These are phyloP conservation scores for Jimgerdemannia lactiflua DNA, from an alignment of 192 early-diverging fungal genomes.

Conservation along the genomic window DNA sequence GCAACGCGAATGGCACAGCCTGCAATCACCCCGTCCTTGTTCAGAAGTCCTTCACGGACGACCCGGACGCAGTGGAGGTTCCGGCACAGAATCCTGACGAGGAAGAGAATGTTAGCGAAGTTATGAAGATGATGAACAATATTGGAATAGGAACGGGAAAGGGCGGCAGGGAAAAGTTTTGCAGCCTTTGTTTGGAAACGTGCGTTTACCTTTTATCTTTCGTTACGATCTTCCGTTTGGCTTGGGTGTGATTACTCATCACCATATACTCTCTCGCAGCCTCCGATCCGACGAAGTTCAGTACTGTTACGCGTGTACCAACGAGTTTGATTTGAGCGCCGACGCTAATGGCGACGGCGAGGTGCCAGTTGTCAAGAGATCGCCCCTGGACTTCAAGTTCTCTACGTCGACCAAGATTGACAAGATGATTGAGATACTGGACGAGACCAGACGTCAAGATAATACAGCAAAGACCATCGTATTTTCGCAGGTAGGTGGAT, in stretches of 20 bases:
- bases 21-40: conserved; percentile 35
- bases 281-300: background rate
- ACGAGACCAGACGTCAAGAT: conserved; percentile 28
- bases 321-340: background rate
- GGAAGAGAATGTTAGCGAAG: background rate
- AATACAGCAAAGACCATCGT: conserved; percentile 57
- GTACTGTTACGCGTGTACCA: background rate
- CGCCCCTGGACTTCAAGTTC: background rate
- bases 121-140: background rate
- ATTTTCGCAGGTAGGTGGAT: conserved; percentile 51
- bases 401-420: conserved; percentile 30
- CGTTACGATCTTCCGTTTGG: background rate
- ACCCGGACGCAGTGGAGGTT: conserved; percentile 21
- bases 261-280: background rate
- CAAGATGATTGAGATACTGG: conserved; percentile 44
- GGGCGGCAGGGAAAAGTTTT: background rate
- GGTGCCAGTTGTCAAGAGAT: background rate
- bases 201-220: background rate
- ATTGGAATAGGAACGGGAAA: background rate
- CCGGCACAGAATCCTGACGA: background rate
- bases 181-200: background rate
- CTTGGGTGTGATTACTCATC: no score
- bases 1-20: no score
- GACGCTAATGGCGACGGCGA: background rate
- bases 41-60: conserved; percentile 21